phyloP scores from a whole-genome alignment of 2,329 filamentous ascomycete species.

The Phyllosticta citrichinensis region DNA sequence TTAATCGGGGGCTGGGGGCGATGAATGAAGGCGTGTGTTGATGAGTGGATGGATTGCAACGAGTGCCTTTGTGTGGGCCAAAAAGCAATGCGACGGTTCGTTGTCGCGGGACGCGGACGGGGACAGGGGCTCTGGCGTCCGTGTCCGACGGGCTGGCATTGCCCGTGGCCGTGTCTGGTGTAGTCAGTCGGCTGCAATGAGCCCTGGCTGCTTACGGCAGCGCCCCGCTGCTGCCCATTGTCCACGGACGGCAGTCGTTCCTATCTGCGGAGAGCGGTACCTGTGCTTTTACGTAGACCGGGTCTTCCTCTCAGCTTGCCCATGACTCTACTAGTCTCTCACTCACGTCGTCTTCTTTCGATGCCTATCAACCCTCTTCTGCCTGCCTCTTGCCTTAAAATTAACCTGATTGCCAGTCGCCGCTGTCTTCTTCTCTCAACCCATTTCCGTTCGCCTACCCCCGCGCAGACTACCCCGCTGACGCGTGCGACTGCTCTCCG shows the following conservation, averaged over 20 bases:
- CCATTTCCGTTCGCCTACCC: background rate
- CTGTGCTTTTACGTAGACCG: background rate
- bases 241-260: background rate
- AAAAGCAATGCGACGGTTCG: background rate
- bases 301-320: background rate
- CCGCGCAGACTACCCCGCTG: background rate
- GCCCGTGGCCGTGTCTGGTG: background rate
- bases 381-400: background rate
- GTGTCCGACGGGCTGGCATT: background rate
- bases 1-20: background rate
- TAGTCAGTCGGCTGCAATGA: background rate
- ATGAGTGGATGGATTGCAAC: no score
- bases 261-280: background rate
- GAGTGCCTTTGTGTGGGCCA: no score
- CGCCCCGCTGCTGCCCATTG: background rate
- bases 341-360: background rate
- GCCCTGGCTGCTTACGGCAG: background rate
- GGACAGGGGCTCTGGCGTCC: background rate
- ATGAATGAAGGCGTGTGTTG: background rate
- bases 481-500: background rate
- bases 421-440: background rate
- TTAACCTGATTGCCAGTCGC: background rate
- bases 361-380: background rate
- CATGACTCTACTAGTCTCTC: background rate
- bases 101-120: background rate